Evolutionary conservation across 768 basidiomycete genomes (phyloP).

Genomic region (Leucosporidium yakuticum): DNA sequence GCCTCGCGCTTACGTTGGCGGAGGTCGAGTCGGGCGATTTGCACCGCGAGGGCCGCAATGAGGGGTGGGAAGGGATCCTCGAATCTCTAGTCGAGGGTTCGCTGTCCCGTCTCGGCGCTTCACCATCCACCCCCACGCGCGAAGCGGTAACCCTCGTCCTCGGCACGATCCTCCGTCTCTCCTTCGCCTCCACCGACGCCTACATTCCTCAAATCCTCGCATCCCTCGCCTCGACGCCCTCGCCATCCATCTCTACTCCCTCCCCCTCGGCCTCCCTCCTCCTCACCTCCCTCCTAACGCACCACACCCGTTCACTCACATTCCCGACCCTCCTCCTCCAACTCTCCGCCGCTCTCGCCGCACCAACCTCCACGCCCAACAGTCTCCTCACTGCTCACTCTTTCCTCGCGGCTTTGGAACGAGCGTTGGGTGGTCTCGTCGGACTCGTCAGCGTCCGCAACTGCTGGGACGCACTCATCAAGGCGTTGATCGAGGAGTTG

Average conservation of each 20-base stretch:
- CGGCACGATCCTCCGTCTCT: neutral
- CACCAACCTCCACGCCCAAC: neutral
- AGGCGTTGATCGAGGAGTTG: neutral
- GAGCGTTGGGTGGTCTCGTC: constrained; percentile 2
- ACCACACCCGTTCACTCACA: constrained; percentile 24
- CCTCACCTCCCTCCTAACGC: constrained; percentile 18
- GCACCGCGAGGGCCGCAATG: constrained; percentile 11
- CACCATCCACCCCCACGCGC: neutral
- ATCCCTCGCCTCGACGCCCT: neutral
- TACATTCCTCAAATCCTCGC: constrained; percentile 7
- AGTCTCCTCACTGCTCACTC: constrained; percentile 16
- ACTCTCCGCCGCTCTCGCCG: constrained; percentile 22
- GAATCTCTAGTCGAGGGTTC: constrained; percentile 1
- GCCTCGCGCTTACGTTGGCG: constrained; percentile 4
- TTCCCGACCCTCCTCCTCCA: constrained; percentile 17
- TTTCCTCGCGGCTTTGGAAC: neutral
- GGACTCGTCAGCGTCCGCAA: neutral
- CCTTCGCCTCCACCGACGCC: constrained; percentile 5
- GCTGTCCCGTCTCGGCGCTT: neutral
- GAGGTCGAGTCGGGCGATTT: constrained; percentile 24
- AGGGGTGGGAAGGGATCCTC: constrained; percentile 20
- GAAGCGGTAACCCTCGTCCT: constrained; percentile 10
- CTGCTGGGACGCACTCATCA: constrained; percentile 10
- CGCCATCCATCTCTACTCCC: accelerated
- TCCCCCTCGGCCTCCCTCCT: neutral